Conservation (phyloP, 164 flowering plant species). For the Macadamia integrifolia region DNA sequence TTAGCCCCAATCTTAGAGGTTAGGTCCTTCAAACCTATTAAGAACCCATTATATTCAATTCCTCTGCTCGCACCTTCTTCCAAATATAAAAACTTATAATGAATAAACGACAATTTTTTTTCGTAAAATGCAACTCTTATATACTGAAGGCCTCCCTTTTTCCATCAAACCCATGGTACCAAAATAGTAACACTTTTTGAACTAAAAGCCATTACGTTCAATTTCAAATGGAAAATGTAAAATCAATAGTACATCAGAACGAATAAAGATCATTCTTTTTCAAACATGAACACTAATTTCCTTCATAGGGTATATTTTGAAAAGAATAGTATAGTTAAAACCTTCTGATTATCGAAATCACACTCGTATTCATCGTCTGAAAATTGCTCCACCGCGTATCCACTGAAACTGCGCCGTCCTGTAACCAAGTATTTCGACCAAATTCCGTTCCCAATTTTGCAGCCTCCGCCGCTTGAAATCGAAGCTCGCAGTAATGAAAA, state of each 20-base stretch:
- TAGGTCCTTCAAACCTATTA: too few relatives aligned
- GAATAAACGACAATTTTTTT: too few relatives aligned
- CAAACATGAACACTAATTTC: neutral
- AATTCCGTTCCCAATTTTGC: constrained; percentile 1
- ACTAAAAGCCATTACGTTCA: neutral
- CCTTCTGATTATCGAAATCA: constrained; percentile 68
- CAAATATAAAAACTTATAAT: too few relatives aligned
- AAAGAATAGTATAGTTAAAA: constrained; percentile 1
- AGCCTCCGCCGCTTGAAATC: constrained; percentile 4
- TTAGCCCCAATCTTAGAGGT: too few relatives aligned
- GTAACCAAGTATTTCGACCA: constrained; percentile 2
- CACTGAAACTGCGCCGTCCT: constrained; percentile 24
- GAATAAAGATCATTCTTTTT: neutral
- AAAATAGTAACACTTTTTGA: neutral
- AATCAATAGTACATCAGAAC: neutral
- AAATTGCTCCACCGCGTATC: constrained; percentile 79
- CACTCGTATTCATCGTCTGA: constrained; percentile 94
- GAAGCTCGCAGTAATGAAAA: constrained; percentile 9
- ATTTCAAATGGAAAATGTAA: neutral
- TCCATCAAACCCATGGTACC: neutral
- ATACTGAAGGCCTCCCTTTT: neutral
- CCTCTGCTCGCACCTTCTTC: too few relatives aligned
- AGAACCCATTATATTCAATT: too few relatives aligned
- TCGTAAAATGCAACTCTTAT: neutral
- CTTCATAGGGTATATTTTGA: too few relatives aligned